Base-by-base conservation (phyloP, 2,329 filamentous ascomycete species). In the Ceratocystis eucalypticola region DNA sequence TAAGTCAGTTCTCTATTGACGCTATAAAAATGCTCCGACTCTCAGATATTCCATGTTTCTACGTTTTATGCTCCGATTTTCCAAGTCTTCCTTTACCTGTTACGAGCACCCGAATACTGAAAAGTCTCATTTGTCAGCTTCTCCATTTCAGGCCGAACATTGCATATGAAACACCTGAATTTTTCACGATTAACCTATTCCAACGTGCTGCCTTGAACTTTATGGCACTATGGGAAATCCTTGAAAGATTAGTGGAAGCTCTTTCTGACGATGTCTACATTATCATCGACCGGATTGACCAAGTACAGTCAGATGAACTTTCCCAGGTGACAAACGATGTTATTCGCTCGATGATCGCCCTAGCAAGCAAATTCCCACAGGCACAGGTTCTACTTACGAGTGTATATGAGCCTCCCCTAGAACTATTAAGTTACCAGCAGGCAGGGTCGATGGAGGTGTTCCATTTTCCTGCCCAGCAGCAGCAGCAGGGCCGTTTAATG, bases 361-460 rank as follows among this genome's bases (percentile, higher is more conserved):
- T 67, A 12, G 50, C 65, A 4, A 30, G 15, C 12, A 28, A 61
- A 12, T n/a, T 65, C n/a, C 65, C 67, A 2, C 46, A 30, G 50
- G 59, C 57, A 2, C 33, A 61, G 22, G 62, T 45, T 5, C 65
- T 69, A 17, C 41, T 67, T n/a, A 69, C 67, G 1, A 69, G 67
- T 37, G 62, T 67, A 22, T 69, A 59, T 57, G 65, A 69, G n/a
- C 67, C 67, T 45, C 67, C 67, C 5, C 65, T 59, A 5, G 62
- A 65, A 15, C 30, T 69, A 1, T 53, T 61, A 6, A 25, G 5
- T 5, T 65, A 65, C 12, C 41, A 65, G 6, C 66, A 62, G 30
- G 37, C 17, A n/a, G 30, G 48, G 17, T 33, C 62, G 15, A 30
- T 67, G 10, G 62, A 62, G 10, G 15, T 67, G n/a, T 12, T 57